Conservation (phyloP, 176 grass and related monocot genomes). For the Aechmea fasciata region DNA sequence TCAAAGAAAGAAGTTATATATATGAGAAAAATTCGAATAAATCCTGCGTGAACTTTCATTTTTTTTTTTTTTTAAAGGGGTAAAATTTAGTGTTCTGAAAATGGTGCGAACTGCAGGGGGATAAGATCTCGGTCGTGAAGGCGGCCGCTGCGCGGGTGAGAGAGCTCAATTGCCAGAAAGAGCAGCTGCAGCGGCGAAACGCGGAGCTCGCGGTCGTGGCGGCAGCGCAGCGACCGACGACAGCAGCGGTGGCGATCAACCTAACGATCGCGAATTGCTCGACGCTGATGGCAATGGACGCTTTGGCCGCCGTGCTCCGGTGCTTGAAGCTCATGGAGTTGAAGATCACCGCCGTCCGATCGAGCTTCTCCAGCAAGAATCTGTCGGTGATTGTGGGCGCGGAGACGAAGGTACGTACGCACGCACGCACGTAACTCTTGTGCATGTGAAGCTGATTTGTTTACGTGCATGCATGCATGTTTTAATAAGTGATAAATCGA, state of each 20-base stretch:
- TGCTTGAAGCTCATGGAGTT: constrained; percentile 28
- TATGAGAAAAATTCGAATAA: too few species aligned
- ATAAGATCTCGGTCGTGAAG: constrained; percentile 25
- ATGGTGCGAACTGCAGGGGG: constrained; percentile 23
- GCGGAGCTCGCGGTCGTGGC: not conserved
- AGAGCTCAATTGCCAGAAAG: constrained; percentile 27
- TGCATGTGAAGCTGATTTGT: not conserved
- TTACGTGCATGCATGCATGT: too few species aligned
- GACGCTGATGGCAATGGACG: not conserved
- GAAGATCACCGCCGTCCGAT: constrained; percentile 24
- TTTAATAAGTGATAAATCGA: too few species aligned
- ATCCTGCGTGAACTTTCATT: too few species aligned
- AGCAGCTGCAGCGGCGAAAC: constrained; percentile 19
- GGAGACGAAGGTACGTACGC: not conserved
- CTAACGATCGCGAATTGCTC: constrained; percentile 11
- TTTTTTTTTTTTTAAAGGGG: too few species aligned
- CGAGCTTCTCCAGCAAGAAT: constrained; percentile 1
- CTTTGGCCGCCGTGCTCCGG: constrained; percentile 24
- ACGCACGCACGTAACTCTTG: not conserved
- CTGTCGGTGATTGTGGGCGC: constrained; percentile 1
- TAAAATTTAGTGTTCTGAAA: not conserved
- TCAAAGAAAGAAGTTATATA: too few species aligned
- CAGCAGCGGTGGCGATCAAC: constrained; percentile 2
- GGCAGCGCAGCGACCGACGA: constrained; percentile 1
- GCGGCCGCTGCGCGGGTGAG: constrained; percentile 18